Conservation (phyloP, 306 rosid species). For the Luffa aegyptiaca region DNA sequence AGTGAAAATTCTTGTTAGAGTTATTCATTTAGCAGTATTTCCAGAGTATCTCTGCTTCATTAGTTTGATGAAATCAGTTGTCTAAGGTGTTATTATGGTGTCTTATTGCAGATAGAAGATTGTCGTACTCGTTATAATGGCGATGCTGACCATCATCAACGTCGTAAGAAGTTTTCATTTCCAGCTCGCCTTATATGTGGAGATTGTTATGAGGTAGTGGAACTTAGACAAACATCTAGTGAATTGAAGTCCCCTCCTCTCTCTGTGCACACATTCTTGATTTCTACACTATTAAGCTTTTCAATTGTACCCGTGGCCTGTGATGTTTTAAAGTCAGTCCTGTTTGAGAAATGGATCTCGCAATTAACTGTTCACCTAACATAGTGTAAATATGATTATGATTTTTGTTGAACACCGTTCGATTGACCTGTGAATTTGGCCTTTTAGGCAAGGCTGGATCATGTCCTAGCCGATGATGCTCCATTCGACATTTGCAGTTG, state of each 20-base stretch:
- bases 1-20: constrained; percentile 20
- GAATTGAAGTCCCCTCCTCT: not conserved
- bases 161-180: constrained; percentile 78
- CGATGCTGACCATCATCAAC: constrained; percentile 91
- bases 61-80: not conserved
- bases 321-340: not conserved
- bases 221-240: not conserved
- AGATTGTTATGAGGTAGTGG: constrained; percentile 85
- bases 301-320: not conserved
- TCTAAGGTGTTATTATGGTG: not conserved
- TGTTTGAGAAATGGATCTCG: not conserved
- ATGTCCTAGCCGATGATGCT: constrained; percentile 74
- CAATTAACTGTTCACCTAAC: not conserved
- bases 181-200: constrained; percentile 96
- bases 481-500: constrained; percentile 89
- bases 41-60: not conserved
- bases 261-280: not conserved
- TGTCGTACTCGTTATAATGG: constrained; percentile 95
- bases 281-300: not conserved
- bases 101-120: constrained; percentile 70
- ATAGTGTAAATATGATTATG: not conserved
- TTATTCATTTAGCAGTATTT: constrained; percentile 9
- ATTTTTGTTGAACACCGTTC: not conserved
- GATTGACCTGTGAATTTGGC: not conserved
- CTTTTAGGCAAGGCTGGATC: constrained; percentile 66